Percentiles rank a stretch among this genome's conserved stretches.
phyloP scores from a whole-genome alignment of 495 filamentous ascomycete genomes.

The Tricharina praecox region DNA sequence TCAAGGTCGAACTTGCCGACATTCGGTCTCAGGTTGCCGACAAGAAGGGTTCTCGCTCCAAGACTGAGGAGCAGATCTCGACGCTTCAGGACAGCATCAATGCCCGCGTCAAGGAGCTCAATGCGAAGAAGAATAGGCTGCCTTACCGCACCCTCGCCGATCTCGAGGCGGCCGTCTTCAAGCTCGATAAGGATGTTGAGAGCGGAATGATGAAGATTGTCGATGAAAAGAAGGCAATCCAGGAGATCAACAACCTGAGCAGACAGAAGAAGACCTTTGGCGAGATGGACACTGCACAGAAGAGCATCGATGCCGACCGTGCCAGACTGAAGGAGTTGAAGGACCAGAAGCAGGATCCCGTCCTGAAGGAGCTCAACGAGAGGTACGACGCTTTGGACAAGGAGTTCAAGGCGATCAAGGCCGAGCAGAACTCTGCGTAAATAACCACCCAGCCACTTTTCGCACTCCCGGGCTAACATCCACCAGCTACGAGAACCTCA shows the following conservation, averaged over 20 bases:
- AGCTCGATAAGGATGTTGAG: constrained; percentile 68
- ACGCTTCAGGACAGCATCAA: constrained; percentile 67
- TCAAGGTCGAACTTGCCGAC: constrained; percentile 48
- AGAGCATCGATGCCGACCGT: constrained; percentile 69
- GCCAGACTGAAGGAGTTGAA: constrained; percentile 67
- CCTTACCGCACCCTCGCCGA: constrained; percentile 76
- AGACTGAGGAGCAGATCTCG: constrained; percentile 72
- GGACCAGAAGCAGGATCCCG: constrained; percentile 80
- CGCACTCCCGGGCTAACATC: constrained; percentile 5
- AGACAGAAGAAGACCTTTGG: constrained; percentile 83
- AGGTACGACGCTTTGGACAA: constrained; percentile 63
- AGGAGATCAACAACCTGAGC: constrained; percentile 60
- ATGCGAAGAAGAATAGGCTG: constrained; percentile 57
- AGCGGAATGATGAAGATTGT: constrained; percentile 78
- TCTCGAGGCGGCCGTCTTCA: constrained; percentile 61
- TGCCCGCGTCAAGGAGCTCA: constrained; percentile 65
- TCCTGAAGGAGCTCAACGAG: constrained; percentile 70
- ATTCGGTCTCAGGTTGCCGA: constrained; percentile 69
- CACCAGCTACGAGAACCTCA: constrained; percentile 55
- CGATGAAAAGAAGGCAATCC: constrained; percentile 85
- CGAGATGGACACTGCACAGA: constrained; percentile 62
- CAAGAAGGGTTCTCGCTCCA: constrained; percentile 60
- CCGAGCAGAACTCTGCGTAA: constrained; percentile 51
- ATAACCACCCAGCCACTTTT: neutral
- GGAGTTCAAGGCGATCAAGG: constrained; percentile 76